phyloP scores from a whole-genome alignment of 176 grass and related monocot species.

The Oryza coarctata region DNA sequence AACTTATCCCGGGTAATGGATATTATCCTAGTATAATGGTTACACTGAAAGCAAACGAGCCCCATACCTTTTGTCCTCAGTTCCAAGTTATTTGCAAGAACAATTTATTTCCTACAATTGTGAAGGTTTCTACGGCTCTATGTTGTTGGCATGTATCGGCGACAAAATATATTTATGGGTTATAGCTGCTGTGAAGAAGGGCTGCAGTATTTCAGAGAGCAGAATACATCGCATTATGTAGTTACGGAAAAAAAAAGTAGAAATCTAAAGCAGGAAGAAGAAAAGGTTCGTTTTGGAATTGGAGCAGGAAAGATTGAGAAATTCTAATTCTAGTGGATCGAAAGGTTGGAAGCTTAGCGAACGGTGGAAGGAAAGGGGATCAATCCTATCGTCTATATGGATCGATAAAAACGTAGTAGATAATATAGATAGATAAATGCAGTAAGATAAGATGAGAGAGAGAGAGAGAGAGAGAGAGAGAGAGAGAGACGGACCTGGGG shows the following conservation, averaged over 20 bases:
- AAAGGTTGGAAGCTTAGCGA: no score
- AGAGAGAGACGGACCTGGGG: constrained; percentile 55
- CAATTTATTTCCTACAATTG: not conserved
- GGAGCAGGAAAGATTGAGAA: not conserved
- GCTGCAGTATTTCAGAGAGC: not conserved
- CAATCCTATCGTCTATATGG: not conserved
- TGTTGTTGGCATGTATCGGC: not conserved
- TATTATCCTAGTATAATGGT: not conserved
- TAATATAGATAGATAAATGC: no score
- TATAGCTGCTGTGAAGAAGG: no score
- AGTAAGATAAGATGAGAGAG: no score
- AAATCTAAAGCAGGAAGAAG: no score
- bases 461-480: no score
- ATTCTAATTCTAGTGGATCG: not conserved
- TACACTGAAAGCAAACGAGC: not conserved
- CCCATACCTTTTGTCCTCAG: not conserved
- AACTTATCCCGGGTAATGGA: no score
- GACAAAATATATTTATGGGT: no score
- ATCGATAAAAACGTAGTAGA: no score
- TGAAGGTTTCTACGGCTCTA: not conserved
- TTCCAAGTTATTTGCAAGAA: not conserved
- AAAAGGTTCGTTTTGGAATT: no score
- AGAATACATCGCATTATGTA: not conserved
- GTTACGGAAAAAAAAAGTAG: no score
- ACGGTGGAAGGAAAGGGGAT: no score